Conservation (phyloP, 78 protist genomes). For the Dictyostelium purpureum region DNA sequence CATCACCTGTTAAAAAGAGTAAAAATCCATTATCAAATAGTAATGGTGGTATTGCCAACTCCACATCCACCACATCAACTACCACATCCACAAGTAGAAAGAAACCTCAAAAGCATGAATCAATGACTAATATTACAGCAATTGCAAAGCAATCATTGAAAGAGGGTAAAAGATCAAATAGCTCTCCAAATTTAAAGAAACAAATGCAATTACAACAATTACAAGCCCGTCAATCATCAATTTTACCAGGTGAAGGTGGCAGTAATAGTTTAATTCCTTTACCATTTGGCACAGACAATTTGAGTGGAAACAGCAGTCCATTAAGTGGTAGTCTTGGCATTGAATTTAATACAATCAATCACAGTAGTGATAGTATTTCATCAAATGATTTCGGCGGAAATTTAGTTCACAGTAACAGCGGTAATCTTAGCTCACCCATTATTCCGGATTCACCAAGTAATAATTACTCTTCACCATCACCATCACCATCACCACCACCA, state of each 20-base stretch:
- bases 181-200: conserved; percentile 26
- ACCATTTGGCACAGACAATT: background rate
- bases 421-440: background rate
- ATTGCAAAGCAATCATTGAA: background rate
- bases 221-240: background rate
- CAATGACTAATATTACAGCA: background rate
- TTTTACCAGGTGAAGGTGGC: background rate
- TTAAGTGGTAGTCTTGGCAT: background rate
- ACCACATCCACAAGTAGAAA: background rate
- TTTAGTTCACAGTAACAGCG: too few species aligned
- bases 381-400: too few species aligned
- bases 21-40: background rate
- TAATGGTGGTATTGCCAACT: too few species aligned
- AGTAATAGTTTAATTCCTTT: background rate
- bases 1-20: conserved; percentile 11
- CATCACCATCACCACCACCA: conserved; percentile 8
- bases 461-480: background rate
- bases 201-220: conserved; percentile 21
- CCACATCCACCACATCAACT: too few species aligned
- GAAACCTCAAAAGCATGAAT: conserved; percentile 25
- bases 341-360: background rate
- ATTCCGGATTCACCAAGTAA: background rate
- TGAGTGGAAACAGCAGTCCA: background rate
- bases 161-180: conserved; percentile 14
- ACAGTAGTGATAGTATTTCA: background rate